phyloP scores from a whole-genome alignment of 768 basidiomycete species.

The Russula lepida region DNA sequence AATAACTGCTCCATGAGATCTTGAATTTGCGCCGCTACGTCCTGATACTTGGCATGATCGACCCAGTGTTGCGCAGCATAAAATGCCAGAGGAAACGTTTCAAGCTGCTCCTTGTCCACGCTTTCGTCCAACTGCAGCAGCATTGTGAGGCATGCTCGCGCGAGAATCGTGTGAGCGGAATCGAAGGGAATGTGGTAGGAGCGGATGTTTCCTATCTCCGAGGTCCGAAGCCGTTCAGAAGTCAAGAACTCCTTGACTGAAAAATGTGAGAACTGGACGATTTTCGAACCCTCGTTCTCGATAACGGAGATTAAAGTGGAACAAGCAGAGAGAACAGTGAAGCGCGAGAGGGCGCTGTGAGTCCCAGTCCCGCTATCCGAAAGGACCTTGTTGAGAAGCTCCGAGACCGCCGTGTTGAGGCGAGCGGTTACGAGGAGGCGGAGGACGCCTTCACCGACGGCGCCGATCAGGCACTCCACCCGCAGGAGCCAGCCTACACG shows the following conservation, averaged over 20 bases:
- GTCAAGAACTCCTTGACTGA: conserved; percentile 7
- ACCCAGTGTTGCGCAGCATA: not conserved
- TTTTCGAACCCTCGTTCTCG: not conserved
- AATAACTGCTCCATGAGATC: not conserved
- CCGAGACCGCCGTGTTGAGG: no score
- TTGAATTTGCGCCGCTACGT: not conserved
- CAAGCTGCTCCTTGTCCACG: not conserved
- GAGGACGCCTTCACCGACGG: no score
- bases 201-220: not conserved
- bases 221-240: not conserved
- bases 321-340: not conserved
- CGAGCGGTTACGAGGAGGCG: no score
- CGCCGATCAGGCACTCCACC: no score
- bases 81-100: not conserved
- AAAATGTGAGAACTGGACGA: conserved; percentile 1
- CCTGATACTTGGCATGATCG: not conserved
- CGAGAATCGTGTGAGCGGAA: not conserved
- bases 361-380: no score
- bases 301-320: not conserved
- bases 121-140: not conserved
- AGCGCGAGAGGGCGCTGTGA: no score
- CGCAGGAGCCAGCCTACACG: no score
- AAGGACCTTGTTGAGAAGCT: no score
- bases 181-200: not conserved
- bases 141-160: not conserved